Percentiles rank a stretch among this genome's conserved stretches.
Evolutionary conservation across 2,329 filamentous ascomycete genomes (phyloP).

Genomic region (Colletotrichum orbiculare): DNA sequence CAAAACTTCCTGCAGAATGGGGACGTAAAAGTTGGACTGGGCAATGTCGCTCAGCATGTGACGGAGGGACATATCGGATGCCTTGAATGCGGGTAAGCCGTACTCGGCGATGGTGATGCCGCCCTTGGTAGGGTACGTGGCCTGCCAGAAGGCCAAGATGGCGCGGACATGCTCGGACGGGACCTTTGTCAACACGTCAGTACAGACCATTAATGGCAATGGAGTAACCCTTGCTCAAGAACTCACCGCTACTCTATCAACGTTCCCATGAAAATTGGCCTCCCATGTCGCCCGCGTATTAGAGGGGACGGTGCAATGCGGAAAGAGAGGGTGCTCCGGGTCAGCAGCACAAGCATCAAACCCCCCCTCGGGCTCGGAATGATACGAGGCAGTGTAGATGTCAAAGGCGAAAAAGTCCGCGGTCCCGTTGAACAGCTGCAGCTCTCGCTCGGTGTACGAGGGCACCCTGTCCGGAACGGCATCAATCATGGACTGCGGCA

Average conservation of each 20-base stretch:
- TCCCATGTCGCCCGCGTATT: background rate
- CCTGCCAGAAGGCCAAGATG: conserved; percentile 67
- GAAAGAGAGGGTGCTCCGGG: conserved; percentile 40
- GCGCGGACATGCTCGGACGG: conserved; percentile 64
- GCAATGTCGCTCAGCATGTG: conserved; percentile 58
- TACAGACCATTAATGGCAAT: too few relatives aligned
- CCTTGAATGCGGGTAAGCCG: conserved; percentile 64
- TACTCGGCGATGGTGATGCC: conserved; percentile 63
- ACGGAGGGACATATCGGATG: conserved; percentile 52
- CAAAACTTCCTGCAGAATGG: conserved; percentile 61
- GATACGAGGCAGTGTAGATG: conserved; percentile 58
- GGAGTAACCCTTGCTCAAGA: too few relatives aligned
- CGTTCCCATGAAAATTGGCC: conserved; percentile 61
- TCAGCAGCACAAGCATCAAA: conserved; percentile 5
- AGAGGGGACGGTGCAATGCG: conserved; percentile 54
- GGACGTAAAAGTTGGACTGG: conserved; percentile 64
- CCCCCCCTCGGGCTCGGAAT: conserved; percentile 5
- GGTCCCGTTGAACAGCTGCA: conserved; percentile 60
- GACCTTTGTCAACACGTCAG: conserved; percentile 38
- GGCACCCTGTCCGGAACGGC: conserved; percentile 57
- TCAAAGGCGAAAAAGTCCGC: conserved; percentile 68
- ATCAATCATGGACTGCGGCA: conserved; percentile 57
- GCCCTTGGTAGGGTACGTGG: conserved; percentile 57
- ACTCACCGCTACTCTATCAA: conserved; percentile 52
- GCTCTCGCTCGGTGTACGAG: conserved; percentile 53